Evolutionary conservation across 257 asterid genomes (phyloP).

Genomic region (Nicotiana benthamiana): DNA sequence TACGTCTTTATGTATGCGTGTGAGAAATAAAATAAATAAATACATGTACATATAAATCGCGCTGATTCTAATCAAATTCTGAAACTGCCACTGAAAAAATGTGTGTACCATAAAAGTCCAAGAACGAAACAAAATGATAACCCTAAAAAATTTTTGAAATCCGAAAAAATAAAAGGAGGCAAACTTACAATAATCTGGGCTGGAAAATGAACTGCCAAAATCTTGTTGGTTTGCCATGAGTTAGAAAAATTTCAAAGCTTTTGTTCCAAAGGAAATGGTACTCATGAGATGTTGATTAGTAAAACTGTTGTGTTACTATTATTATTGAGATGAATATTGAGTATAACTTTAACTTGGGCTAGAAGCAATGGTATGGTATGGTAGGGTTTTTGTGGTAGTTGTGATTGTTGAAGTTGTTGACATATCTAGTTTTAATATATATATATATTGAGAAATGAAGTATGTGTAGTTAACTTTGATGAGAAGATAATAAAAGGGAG

Average conservation of each 20-base stretch:
- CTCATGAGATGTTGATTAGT: constrained; percentile 1
- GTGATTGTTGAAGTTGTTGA: constrained; percentile 19
- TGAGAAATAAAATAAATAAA: not conserved
- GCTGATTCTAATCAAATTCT: not conserved
- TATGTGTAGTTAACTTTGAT: not conserved
- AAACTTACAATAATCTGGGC: constrained; percentile 29
- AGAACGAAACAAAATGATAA: not conserved
- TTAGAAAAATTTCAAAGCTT: constrained; percentile 7
- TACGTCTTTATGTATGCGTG: not conserved
- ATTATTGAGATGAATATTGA: not conserved
- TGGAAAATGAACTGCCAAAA: constrained; percentile 12
- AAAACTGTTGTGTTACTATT: not conserved
- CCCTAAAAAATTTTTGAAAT: not conserved
- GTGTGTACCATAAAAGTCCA: not conserved
- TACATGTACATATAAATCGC: not conserved
- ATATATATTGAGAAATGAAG: not conserved
- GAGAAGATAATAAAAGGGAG: constrained; percentile 34
- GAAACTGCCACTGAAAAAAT: not conserved
- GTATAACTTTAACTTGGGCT: constrained; percentile 17
- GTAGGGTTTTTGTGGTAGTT: constrained; percentile 9
- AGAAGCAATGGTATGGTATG: constrained; percentile 25
- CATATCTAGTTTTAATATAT: not conserved
- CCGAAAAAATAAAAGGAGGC: not conserved
- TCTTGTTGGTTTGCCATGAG: constrained; percentile 28
- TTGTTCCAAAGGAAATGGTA: not conserved